Conservation (phyloP, 495 filamentous ascomycete species). For the Neurospora sp. region DNA sequence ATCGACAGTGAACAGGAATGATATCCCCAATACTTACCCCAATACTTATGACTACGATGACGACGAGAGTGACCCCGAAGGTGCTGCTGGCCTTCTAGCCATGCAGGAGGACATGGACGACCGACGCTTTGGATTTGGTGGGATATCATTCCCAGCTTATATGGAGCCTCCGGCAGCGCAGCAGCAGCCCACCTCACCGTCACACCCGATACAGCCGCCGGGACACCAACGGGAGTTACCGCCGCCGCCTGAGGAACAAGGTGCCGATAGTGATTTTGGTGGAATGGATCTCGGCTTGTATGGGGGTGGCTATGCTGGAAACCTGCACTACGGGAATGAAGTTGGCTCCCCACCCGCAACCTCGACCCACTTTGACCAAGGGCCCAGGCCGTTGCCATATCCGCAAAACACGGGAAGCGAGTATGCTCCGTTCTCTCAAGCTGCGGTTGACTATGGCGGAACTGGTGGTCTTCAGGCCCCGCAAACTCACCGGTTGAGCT, state of each 20-base stretch:
- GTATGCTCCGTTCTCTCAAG: slow-evolving; percentile 31
- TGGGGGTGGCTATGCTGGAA: slow-evolving; percentile 64
- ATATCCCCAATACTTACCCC: slow-evolving; percentile 17
- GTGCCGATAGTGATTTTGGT: slow-evolving; percentile 62
- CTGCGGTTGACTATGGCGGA: slow-evolving; percentile 59
- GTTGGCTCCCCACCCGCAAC: slow-evolving; percentile 28
- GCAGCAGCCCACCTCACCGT: background rate
- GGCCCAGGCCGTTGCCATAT: slow-evolving; percentile 23
- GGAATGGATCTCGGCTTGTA: slow-evolving; percentile 63
- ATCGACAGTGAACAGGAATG: slow-evolving; percentile 36
- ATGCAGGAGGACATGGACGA: slow-evolving; percentile 83
- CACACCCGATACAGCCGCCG: background rate
- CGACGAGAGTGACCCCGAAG: slow-evolving; percentile 84
- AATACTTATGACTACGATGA: slow-evolving; percentile 27
- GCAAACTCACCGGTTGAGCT: slow-evolving; percentile 63
- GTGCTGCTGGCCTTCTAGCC: slow-evolving; percentile 72
- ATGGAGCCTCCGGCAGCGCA: slow-evolving; percentile 8
- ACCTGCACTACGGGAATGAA: slow-evolving; percentile 63
- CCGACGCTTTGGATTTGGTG: slow-evolving; percentile 44
- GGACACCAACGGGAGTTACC: slow-evolving; percentile 9
- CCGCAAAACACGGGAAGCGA: slow-evolving; percentile 30
- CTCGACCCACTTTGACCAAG: slow-evolving; percentile 14
- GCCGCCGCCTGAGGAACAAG: slow-evolving; percentile 34
- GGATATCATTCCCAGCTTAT: slow-evolving; percentile 19
- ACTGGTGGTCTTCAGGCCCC: slow-evolving; percentile 79